Percentiles rank a stretch among this genome's conserved stretches.
Evolutionary conservation across 495 filamentous ascomycete species (phyloP).

Genomic region (Lophium mytilinum): DNA sequence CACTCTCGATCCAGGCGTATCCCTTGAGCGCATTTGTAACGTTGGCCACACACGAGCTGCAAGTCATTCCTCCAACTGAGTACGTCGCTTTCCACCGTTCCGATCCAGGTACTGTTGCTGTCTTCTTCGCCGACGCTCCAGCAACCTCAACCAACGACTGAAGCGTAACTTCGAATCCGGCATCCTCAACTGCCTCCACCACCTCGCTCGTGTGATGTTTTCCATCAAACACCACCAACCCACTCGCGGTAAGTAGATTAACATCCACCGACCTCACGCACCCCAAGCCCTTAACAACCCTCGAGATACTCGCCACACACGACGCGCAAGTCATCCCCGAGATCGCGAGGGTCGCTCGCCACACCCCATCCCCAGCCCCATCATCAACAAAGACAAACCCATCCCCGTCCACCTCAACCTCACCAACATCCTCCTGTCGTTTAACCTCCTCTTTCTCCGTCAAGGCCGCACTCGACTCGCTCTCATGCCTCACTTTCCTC

Average conservation of each 20-base stretch:
- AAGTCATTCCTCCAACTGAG: slow-evolving; percentile 79
- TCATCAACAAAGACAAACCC: slow-evolving; percentile 17
- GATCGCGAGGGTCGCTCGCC: slow-evolving; percentile 44
- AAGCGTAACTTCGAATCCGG: slow-evolving; percentile 48
- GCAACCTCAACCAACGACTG: slow-evolving; percentile 36
- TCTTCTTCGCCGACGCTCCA: neutral
- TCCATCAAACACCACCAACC: slow-evolving; percentile 40
- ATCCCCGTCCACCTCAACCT: neutral
- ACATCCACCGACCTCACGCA: slow-evolving; percentile 50
- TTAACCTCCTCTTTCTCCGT: neutral
- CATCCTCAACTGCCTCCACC: slow-evolving; percentile 44
- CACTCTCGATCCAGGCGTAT: slow-evolving; percentile 52
- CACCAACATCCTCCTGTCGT: neutral
- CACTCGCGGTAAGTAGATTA: slow-evolving; percentile 53
- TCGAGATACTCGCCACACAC: slow-evolving; percentile 48
- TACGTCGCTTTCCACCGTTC: slow-evolving; percentile 46
- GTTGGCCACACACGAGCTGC: slow-evolving; percentile 60
- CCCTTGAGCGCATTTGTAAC: slow-evolving; percentile 58
- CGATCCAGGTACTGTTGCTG: neutral
- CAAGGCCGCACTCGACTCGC: neutral
- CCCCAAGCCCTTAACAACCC: slow-evolving; percentile 41
- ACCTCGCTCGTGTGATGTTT: slow-evolving; percentile 39
- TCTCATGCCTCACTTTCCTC: neutral
- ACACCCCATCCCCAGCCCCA: slow-evolving; percentile 7
- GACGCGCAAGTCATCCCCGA: slow-evolving; percentile 61